Base-by-base conservation (phyloP, 2,329 filamentous ascomycete species). In the Colletotrichum destructivum region DNA sequence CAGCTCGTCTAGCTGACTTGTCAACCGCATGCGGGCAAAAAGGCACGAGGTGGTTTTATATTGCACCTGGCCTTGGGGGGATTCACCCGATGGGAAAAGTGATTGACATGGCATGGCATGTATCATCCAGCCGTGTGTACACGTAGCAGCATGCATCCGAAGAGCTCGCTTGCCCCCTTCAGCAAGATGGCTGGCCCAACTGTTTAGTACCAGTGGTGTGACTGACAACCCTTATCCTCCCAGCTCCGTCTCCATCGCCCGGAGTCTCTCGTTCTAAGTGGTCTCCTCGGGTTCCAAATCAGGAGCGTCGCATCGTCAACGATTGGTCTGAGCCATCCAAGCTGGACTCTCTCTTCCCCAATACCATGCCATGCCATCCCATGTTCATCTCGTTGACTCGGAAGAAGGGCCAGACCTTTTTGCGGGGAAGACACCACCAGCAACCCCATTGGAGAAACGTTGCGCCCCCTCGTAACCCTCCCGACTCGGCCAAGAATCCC, bases 351-450 rank as follows among this genome's bases (percentile, higher is more conserved):
- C 21, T 49, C 12, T 12, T 8, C 8, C 31, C 59, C n/a, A 15
- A 23, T 35, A 23, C 13, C n/a, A 11, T 21, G 1, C 12, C 44
- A 15, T 2, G n/a, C 21, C n/a, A 16, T 26, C 12, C 8, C 42
- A n/a, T 11, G 9, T 21, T 4, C 18, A 51, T 16, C 26, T 38
- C 44, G 26, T 52, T 42, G n/a, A 52, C 18, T n/a, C 60, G 21
- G 31, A 42, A 23, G 7, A 23, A 38, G 6, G 23, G 18, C n/a
- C 44, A 31, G 8, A 7, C 31, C 31, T 31, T 31, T 38, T 67
- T 67, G 64, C 64, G 56, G 64, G 56, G 64, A 54, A 67, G 31
- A 31, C 38, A 46, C 35, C 23, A 26, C 15, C 47, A 15, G 4
- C 21, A 23, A 11, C 5, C 31, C 47, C 46, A 67, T 47, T 47